Conservation (phyloP, 495 filamentous ascomycete species). For the Aspergillus sclerotioniger region DNA sequence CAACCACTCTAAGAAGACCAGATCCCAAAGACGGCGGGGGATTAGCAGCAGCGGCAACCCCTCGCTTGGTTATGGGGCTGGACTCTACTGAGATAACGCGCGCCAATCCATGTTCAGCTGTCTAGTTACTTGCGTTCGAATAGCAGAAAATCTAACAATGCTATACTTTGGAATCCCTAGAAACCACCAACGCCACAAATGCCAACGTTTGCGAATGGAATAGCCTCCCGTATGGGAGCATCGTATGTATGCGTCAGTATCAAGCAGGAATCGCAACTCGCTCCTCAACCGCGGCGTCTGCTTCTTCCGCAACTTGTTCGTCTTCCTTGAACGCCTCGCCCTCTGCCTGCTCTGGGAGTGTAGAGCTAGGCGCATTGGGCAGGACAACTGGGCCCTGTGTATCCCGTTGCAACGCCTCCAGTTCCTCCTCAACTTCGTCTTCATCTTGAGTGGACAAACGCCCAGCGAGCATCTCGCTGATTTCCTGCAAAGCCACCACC, state of each 20-base stretch:
- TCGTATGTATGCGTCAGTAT: slow-evolving; percentile 9
- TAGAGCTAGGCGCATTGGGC: slow-evolving; percentile 58
- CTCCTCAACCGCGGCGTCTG: slow-evolving; percentile 38
- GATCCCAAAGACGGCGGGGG: background rate
- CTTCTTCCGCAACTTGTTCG: background rate
- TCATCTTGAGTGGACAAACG: slow-evolving; percentile 89
- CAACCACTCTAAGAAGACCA: background rate
- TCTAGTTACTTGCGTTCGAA: slow-evolving; percentile 4
- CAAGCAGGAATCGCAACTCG: slow-evolving; percentile 32
- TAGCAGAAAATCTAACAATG: slow-evolving; percentile 8
- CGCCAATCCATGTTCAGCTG: slow-evolving; percentile 12
- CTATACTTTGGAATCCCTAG: background rate
- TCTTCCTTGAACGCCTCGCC: slow-evolving; percentile 29
- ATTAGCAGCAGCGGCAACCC: background rate
- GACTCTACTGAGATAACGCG: slow-evolving; percentile 14
- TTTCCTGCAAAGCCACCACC: slow-evolving; percentile 55
- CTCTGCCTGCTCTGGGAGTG: slow-evolving; percentile 30
- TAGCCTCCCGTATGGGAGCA: background rate
- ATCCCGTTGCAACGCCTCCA: slow-evolving; percentile 75
- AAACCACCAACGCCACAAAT: slow-evolving; percentile 29
- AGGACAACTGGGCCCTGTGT: slow-evolving; percentile 47
- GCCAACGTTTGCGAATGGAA: slow-evolving; percentile 3
- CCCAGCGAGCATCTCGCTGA: slow-evolving; percentile 86
- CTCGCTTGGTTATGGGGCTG: slow-evolving; percentile 11
- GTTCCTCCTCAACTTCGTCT: slow-evolving; percentile 95